These are phyloP conservation scores for Saccharomyces hybrid DNA, from an alignment of 1,139 yeast species.

Conservation along the genomic window DNA sequence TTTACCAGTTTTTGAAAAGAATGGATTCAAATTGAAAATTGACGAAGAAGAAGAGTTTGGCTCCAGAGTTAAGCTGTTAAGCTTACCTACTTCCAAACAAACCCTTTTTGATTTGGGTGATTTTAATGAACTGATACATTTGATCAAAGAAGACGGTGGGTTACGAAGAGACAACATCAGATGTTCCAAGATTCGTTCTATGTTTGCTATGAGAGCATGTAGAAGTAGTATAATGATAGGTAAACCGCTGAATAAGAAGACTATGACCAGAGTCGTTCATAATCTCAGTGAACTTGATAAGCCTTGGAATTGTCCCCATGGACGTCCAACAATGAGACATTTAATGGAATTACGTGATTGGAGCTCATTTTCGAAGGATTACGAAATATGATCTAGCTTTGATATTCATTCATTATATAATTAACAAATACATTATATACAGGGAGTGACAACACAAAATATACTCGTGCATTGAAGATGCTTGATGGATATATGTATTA, in stretches of 20 bases:
- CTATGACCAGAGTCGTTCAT: conserved; percentile 62
- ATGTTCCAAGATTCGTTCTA: conserved; percentile 70
- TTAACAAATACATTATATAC: neutral
- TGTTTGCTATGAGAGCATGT: conserved; percentile 94
- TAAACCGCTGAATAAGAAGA: conserved; percentile 45
- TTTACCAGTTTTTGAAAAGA: conserved; percentile 47
- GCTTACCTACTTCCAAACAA: conserved; percentile 70
- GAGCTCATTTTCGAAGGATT: conserved; percentile 41
- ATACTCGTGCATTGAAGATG: neutral
- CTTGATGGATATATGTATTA: neutral
- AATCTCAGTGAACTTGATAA: conserved; percentile 68
- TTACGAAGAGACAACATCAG: conserved; percentile 38
- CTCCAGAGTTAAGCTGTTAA: conserved; percentile 43
- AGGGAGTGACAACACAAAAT: neutral
- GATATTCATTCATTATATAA: neutral
- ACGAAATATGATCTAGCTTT: conserved; percentile 14
- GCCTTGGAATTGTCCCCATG: conserved; percentile 99
- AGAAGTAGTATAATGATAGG: conserved; percentile 94
- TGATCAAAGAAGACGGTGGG: conserved; percentile 42
- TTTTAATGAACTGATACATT: conserved; percentile 64
- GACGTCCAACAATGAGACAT: conserved; percentile 94
- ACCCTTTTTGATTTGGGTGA: conserved; percentile 61
- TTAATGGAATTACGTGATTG: conserved; percentile 53
- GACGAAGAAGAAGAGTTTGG: conserved; percentile 48
- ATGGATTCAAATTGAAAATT: conserved; percentile 64